Base-by-base conservation (phyloP, 1,284 basidiomycete species). In the Sporisorium iseilematis-ciliati region DNA sequence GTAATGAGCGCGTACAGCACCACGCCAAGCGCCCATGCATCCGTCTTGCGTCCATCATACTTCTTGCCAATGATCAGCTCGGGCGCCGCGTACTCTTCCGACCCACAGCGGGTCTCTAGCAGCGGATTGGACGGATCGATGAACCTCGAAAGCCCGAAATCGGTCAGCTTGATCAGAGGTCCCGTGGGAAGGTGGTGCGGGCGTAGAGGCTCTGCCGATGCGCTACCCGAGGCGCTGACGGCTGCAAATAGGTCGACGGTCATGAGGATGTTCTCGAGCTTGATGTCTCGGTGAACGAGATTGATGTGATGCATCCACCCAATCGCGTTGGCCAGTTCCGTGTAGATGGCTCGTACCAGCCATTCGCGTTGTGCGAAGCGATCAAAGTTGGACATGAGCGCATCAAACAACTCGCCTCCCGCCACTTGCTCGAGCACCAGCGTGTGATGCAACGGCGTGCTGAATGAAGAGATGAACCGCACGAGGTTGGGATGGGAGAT, bases 271-370 rank as follows among this genome's bases (percentile, higher is more conserved):
- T 70, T 97, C 86, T 97, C 94, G 20, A 97, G 90, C 87, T 97
- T 97, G 87, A 97, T 91, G 86, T 97, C 94, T 2, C 94, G 89
- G 86, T 97, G 94, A 0, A 96, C 93, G 41, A 96, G 89, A 2
- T 91, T 91, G 31, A 93, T 91, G 49, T 90, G 88, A 83, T 97
- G 94, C 90, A 97, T 91, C 93, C 93, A 97, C 1, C 90, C 91
- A 0, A 96, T 91, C 2, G 91, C 94, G 50, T 89, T 89, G 64
- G 89, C 90, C 1, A 97, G 87, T 85, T 96, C 94, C 51, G 88
- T 88, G 88, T 92, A 94, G 69, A 95, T 90, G 42, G 92, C 86
- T 35, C 90, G 87, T 0, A 94, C 87, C 10, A 93, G 87, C n/a
- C 86, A 86, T 79, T 91, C 91, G 55, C 82, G 77, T 68, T 79